Evolutionary conservation across 305 asterid genomes (phyloP), one percentile per base, ranked within the genome.

Genomic region (Andrographis paniculata): DNA sequence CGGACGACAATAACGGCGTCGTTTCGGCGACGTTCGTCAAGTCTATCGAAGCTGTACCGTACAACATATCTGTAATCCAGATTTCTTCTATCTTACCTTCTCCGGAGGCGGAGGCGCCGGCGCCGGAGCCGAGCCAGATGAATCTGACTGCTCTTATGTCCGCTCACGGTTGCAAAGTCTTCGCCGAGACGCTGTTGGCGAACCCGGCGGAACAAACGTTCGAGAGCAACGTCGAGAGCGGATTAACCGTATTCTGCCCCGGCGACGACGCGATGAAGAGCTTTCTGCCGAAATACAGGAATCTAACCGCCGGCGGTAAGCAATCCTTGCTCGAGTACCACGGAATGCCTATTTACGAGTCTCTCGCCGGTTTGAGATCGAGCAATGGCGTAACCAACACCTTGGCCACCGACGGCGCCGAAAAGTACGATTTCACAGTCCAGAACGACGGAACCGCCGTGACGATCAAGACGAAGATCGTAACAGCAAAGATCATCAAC

Each of bases 161-260:
- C 8, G 91, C 79, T 17, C 83, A 80, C 44, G 96, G 96, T 24
- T 91, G 99, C 58, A 86, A 77, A 56, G 59, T 64, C 1, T 91
- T 91, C 62, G 95, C 96, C 33, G 94, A 83, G 22, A 69, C 78
- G 11, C 64, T 91, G 17, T 23, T 59, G 17, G 68, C 65, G 12
- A 75, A 61, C 46, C 80, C 82, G 0, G 99, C 99, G 15, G 61
- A 69, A 45, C 14, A 63, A 15, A 91, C 93, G 1, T 91, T 64
- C n/a, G 74, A 64, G 10, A 65, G 52, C 51, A 87, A 70, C n/a
- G 20, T 74, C 0, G 65, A 50, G 22, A 78, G 96, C 28, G 99
- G 99, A 43, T 50, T 91, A 15, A 83, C 96, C 0, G 58, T 91
- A 6, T 86, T 91, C 43, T 91, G 99, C 65, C 95, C 99, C 0